Conservation (phyloP, 176 grass and related monocot species). For the Ensete ventricosum region DNA sequence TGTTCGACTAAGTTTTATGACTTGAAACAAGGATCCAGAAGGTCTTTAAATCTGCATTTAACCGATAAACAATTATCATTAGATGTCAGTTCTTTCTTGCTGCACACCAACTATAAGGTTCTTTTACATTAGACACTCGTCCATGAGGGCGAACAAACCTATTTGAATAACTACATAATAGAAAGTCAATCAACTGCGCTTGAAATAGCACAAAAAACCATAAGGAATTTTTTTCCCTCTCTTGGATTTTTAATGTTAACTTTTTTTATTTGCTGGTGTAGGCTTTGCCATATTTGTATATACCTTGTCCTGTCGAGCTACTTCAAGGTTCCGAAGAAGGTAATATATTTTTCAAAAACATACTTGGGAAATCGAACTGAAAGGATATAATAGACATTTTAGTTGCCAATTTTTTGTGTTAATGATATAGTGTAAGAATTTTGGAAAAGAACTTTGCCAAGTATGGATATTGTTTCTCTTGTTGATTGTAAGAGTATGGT, state of each 20-base stretch:
- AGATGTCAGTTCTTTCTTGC: neutral
- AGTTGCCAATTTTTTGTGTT: neutral
- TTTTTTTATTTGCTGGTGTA: slow-evolving; percentile 13
- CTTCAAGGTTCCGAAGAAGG: slow-evolving; percentile 14
- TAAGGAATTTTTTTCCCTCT: neutral
- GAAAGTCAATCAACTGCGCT: neutral
- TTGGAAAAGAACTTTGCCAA: too few species aligned
- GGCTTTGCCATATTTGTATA: slow-evolving; percentile 26
- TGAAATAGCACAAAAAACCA: neutral
- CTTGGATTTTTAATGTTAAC: neutral
- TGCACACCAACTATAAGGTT: neutral
- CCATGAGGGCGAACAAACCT: too few species aligned
- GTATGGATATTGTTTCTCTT: too few species aligned
- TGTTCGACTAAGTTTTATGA: neutral
- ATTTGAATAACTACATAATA: too few species aligned
- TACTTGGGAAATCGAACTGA: neutral
- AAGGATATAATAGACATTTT: neutral
- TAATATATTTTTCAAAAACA: neutral
- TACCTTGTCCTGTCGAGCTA: slow-evolving; percentile 14
- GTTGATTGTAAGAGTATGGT: too few species aligned
- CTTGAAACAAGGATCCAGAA: neutral
- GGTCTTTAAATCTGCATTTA: neutral
- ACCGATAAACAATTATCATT: neutral
- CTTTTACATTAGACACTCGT: too few species aligned
- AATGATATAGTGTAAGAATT: too few species aligned